Evolutionary conservation across 2,329 filamentous ascomycete species (phyloP), one percentile per base, ranked within the genome.

Genomic region (Colletotrichum sidae): DNA sequence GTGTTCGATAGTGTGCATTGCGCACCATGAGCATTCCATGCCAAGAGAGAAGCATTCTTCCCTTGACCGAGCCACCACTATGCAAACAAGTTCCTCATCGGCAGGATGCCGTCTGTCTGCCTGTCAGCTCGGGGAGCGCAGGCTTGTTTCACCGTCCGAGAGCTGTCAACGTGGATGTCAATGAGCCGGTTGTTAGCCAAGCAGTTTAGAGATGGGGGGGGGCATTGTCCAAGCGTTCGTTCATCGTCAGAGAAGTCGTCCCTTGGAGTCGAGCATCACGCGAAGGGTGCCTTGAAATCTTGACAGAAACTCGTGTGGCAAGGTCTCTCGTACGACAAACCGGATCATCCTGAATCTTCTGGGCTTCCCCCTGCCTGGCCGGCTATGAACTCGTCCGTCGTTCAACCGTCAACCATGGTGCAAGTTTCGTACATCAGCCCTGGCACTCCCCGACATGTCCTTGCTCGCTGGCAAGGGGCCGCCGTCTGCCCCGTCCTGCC

Each of bases 201-300:
- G 25, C 25, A 25, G 25, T 25, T 25, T 25, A 25, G 4, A 5
- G 25, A 5, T 25, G 1, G 25, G 25, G 17, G 17, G 11, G 37
- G 53, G 58, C 63, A 66, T 47, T 49, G 53, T 57, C 63, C 42
- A 66, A 54, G 58, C 58, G 58, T 57, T 66, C 58, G 25, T 42
- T 17, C 11, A n/a, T 13, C 8, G 9, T 33, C 39, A n/a, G 17
- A 17, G 25, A 42, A 25, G 7, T 12, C 34, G 12, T 15, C 39
- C 13, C 11, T 41, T 33, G 10, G 17, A 33, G 8, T 41, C 15
- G n/a, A 15, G 17, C 17, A 17, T 17, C 17, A 17, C 17, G 17
- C 17, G 2, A 11, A 55, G 39, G 11, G 7, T 33, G 25, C 38
- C 25, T 46, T 25, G 45, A 34, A 33, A 11, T 47, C 15, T 25